Conservation (phyloP, 768 basidiomycete species). For the Suillus subalutaceus region DNA sequence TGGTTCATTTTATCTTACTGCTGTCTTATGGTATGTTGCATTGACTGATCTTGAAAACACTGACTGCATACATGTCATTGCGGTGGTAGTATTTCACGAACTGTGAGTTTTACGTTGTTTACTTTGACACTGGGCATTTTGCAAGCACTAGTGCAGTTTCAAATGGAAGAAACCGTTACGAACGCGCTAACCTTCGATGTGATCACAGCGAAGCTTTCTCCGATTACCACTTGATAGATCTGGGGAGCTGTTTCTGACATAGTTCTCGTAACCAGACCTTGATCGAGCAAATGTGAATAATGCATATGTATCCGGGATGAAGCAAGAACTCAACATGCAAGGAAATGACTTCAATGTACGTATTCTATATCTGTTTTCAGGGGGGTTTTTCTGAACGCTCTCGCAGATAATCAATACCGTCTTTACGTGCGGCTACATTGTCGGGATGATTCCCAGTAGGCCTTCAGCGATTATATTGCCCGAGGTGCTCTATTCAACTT, state of each 20-base stretch:
- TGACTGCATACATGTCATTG: slow-evolving; percentile 14
- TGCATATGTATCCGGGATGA: slow-evolving; percentile 82
- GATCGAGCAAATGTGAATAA: slow-evolving; percentile 72
- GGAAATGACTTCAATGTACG: slow-evolving; percentile 65
- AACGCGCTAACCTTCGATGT: background rate
- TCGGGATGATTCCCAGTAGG: slow-evolving; percentile 73
- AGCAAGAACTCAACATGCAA: slow-evolving; percentile 66
- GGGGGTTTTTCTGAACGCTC: background rate
- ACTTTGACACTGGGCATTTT: background rate
- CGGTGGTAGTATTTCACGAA: slow-evolving; percentile 62
- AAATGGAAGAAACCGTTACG: background rate
- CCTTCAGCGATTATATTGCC: background rate
- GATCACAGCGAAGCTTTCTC: background rate
- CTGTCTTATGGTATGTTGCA: slow-evolving; percentile 58
- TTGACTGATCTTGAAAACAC: slow-evolving; percentile 18
- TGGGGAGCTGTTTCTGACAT: slow-evolving; percentile 6
- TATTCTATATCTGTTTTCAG: background rate
- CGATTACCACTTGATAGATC: slow-evolving; percentile 2
- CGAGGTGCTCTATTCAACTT: slow-evolving; percentile 8
- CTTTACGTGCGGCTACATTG: slow-evolving; percentile 75
- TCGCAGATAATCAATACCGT: slow-evolving; percentile 65
- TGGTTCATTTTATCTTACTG: slow-evolving; percentile 73
- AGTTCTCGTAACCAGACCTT: slow-evolving; percentile 46
- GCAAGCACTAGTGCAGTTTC: background rate
- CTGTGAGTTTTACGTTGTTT: slow-evolving; percentile 41